These are phyloP conservation scores for Hibiscus syriacus DNA, from an alignment of 345 rosid species.

Conservation along the genomic window DNA sequence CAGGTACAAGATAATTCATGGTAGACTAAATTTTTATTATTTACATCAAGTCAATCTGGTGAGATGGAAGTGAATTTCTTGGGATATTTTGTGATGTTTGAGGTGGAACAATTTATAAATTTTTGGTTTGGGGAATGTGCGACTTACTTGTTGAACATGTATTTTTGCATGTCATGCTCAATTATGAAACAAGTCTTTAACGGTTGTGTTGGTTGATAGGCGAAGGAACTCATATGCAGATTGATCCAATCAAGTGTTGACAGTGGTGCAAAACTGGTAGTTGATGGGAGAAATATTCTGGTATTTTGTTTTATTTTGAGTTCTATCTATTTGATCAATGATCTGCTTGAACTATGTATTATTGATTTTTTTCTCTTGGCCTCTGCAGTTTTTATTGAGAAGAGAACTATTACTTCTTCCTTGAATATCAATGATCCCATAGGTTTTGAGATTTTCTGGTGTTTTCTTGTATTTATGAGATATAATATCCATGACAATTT, in stretches of 20 bases:
- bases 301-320: conserved; percentile 21
- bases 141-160: not conserved
- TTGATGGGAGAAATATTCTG: conserved; percentile 56
- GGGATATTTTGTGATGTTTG: not conserved
- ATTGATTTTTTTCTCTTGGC: conserved; percentile 1
- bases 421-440: not conserved
- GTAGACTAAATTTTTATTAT: not conserved
- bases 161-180: not conserved
- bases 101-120: not conserved
- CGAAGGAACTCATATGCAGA: conserved; percentile 34
- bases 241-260: conserved; percentile 42
- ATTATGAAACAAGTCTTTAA: not conserved
- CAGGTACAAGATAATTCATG: conserved; percentile 29
- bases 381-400: not conserved
- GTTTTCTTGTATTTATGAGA: not conserved
- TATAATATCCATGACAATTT: not conserved
- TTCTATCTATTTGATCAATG: not conserved
- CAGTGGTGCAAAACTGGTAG: conserved; percentile 47
- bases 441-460: not conserved
- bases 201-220: conserved; percentile 21
- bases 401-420: not conserved
- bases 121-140: not conserved
- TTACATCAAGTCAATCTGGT: not conserved
- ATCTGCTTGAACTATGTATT: not conserved
- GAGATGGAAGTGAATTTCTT: not conserved